Conservation (phyloP, 768 basidiomycete species). For the Tulasnella sp. region DNA sequence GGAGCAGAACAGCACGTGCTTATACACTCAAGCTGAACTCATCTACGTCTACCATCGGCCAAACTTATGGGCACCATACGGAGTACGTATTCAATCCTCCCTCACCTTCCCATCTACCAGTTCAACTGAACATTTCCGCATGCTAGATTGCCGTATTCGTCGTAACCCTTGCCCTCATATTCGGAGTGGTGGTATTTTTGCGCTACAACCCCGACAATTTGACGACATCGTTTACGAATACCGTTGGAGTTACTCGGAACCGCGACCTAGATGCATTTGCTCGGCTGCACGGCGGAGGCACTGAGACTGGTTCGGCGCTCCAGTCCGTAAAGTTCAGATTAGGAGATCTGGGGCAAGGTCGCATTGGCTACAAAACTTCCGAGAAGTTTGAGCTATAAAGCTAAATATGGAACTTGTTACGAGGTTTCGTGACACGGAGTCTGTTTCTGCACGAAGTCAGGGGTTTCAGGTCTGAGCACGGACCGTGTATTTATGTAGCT, state of each 20-base stretch:
- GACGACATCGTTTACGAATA: background rate
- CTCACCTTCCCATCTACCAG: background rate
- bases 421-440: background rate
- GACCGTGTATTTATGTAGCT: no score
- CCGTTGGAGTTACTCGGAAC: background rate
- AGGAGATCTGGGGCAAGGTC: background rate
- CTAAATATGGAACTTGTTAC: background rate
- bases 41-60: background rate
- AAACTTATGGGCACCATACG: background rate
- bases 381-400: background rate
- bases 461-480: background rate
- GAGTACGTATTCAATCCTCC: background rate
- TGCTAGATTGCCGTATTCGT: background rate
- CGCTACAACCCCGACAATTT: conserved; percentile 12
- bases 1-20: background rate
- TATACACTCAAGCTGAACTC: background rate
- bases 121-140: background rate
- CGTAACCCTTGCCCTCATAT: background rate
- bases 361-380: background rate
- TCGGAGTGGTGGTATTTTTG: background rate
- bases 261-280: background rate
- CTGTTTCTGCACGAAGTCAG: background rate
- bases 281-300: background rate
- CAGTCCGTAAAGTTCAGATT: background rate
- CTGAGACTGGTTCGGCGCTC: background rate